Evolutionary conservation across 805 yeast species (phyloP).

Genomic region (Saturnispora dispora): DNA sequence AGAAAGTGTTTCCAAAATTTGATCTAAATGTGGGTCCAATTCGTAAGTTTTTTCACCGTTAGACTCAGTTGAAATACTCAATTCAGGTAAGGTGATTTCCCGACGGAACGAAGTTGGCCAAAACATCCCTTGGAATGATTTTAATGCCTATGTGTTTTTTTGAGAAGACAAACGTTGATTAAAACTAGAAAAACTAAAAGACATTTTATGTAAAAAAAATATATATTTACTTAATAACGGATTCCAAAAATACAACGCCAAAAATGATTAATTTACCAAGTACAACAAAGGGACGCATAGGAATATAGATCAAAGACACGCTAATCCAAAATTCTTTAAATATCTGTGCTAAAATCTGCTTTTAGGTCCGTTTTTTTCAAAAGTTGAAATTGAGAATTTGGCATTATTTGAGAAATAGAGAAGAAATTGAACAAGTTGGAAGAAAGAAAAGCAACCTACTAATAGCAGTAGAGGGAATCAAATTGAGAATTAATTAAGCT

Average conservation of each 20-base stretch:
- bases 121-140: conserved; percentile 16
- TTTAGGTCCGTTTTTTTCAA: not conserved
- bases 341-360: not conserved
- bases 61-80: conserved; percentile 14
- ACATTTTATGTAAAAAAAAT: not conserved
- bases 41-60: conserved; percentile 12
- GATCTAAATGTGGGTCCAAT: conserved; percentile 24
- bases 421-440: conserved; percentile 2
- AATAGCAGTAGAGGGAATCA: conserved; percentile 7
- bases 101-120: conserved; percentile 26
- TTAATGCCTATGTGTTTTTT: not conserved
- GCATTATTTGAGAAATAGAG: not conserved
- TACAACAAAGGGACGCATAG: not conserved
- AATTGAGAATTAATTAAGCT: not conserved
- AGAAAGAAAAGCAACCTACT: conserved; percentile 7
- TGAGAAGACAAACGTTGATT: not conserved
- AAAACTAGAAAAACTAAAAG: not conserved
- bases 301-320: too few relatives aligned
- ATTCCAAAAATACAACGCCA: not conserved
- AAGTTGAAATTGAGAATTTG: not conserved
- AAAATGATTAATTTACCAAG: not conserved
- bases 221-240: not conserved
- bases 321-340: not conserved
- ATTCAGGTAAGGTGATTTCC: conserved; percentile 22
- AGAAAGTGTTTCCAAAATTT: conserved; percentile 3